Evolutionary conservation across 2,329 filamentous ascomycete species (phyloP).

Genomic region (Grosmannia serpens): DNA sequence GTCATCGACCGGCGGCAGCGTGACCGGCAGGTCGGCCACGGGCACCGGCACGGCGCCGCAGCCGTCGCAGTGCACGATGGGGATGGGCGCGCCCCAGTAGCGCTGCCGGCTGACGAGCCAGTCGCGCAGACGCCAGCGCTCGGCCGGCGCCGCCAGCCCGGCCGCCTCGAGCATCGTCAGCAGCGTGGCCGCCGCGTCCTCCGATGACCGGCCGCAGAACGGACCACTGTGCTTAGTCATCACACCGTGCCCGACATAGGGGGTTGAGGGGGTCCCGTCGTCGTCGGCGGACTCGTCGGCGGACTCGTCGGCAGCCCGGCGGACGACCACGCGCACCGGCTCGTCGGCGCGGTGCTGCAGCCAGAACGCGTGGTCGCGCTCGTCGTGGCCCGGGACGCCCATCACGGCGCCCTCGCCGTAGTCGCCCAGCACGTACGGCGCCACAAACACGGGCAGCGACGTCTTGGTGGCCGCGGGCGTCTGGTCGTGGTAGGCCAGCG

Average conservation of each 20-base stretch:
- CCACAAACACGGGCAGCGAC: slow-evolving; percentile 64
- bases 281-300: slow-evolving; percentile 26
- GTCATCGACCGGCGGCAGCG: slow-evolving; percentile 56
- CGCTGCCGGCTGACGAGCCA: slow-evolving; percentile 89
- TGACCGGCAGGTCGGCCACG: slow-evolving; percentile 62
- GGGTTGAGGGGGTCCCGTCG: slow-evolving; percentile 31
- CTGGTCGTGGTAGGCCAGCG: slow-evolving; percentile 44
- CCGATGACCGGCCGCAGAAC: slow-evolving; percentile 53
- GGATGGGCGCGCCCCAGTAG: slow-evolving; percentile 87
- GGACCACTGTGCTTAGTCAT: slow-evolving; percentile 55
- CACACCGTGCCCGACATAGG: slow-evolving; percentile 54
- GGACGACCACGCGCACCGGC: slow-evolving; percentile 55
- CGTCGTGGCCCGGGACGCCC: slow-evolving; percentile 81
- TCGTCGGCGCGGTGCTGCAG: slow-evolving; percentile 51
- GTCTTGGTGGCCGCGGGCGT: slow-evolving; percentile 39
- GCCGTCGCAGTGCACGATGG: slow-evolving; percentile 66
- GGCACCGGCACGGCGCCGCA: slow-evolving; percentile 77
- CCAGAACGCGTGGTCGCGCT: slow-evolving; percentile 72
- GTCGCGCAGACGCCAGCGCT: slow-evolving; percentile 73
- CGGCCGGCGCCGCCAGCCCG: slow-evolving; percentile 46
- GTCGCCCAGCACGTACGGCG: slow-evolving; percentile 74
- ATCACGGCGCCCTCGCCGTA: slow-evolving; percentile 85
- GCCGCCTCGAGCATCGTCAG: slow-evolving; percentile 43
- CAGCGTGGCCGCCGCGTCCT: slow-evolving; percentile 49
- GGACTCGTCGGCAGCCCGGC: slow-evolving; percentile 30